Evolutionary conservation across 176 grass and related monocot species (phyloP).

Genomic region (Lolium perenne): DNA sequence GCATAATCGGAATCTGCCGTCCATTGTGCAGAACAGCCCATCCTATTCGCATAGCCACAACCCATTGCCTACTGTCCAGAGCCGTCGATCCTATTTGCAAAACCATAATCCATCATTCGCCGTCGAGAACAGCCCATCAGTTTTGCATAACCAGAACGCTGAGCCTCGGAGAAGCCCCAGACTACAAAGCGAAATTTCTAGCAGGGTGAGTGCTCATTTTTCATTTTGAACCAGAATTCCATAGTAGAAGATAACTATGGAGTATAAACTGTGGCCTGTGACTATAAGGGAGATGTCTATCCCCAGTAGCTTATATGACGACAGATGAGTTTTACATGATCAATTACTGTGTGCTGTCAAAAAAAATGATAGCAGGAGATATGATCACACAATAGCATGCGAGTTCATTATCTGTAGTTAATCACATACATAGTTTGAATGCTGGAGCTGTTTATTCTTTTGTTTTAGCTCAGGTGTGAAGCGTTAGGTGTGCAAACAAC

Average conservation of each 20-base stretch:
- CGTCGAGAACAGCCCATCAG: neutral
- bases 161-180: constrained; percentile 51
- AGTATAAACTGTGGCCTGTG: neutral
- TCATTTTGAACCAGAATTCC: neutral
- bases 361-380: neutral
- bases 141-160: neutral
- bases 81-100: neutral
- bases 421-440: neutral
- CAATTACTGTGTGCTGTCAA: neutral
- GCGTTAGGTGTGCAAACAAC: too few species aligned
- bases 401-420: neutral
- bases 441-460: too few species aligned
- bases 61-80: neutral
- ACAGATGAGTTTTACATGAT: too few species aligned
- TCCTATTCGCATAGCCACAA: neutral
- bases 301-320: neutral
- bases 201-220: constrained; percentile 47
- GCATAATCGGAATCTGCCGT: neutral
- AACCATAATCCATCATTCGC: neutral
- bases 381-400: neutral
- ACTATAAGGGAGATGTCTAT: neutral
- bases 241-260: neutral
- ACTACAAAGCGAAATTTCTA: constrained; percentile 41
- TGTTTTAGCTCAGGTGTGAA: too few species aligned
- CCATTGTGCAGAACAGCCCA: neutral